A percentile compares a stretch with the other conserved stretches of the same genome.
These are phyloP conservation scores for Massarina eburnea DNA, from an alignment of 2,329 filamentous ascomycete genomes.

Conservation along the genomic window DNA sequence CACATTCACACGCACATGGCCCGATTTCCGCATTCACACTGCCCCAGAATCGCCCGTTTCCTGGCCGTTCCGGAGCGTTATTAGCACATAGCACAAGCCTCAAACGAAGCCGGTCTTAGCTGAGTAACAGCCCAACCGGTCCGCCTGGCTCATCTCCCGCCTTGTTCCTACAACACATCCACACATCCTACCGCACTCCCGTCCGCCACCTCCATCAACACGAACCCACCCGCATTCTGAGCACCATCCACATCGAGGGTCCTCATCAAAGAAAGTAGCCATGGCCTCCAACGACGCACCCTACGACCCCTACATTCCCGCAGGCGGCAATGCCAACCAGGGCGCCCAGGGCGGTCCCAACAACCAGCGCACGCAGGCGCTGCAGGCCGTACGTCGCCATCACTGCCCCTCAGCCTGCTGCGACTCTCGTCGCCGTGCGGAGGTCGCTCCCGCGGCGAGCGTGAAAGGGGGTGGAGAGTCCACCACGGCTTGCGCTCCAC, in stretches of 20 bases:
- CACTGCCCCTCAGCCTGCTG: neutral
- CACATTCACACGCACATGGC: no score
- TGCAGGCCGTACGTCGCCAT: slow-evolving; percentile 71
- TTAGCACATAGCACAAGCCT: neutral
- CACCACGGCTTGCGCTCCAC: neutral
- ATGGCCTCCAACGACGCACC: slow-evolving; percentile 65
- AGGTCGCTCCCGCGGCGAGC: neutral
- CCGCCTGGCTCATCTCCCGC: neutral
- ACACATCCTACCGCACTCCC: slow-evolving; percentile 21
- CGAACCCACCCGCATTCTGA: slow-evolving; percentile 18
- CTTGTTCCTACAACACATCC: slow-evolving; percentile 15
- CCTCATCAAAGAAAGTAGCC: slow-evolving; percentile 24
- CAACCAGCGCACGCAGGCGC: slow-evolving; percentile 68
- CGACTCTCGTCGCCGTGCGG: neutral
- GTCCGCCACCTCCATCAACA: slow-evolving; percentile 9
- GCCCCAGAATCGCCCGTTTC: neutral
- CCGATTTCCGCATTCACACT: no score
- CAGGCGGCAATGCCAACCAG: slow-evolving; percentile 54
- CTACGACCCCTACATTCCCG: slow-evolving; percentile 88
- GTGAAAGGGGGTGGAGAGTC: slow-evolving; percentile 4
- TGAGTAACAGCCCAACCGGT: neutral
- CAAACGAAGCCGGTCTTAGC: neutral
- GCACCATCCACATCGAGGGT: neutral
- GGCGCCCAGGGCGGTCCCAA: slow-evolving; percentile 50
- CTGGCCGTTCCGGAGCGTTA: neutral